Percentiles rank a stretch among this genome's conserved stretches.
Evolutionary conservation across 495 filamentous ascomycete species (phyloP).

Genomic region (Neurospora sp.): DNA sequence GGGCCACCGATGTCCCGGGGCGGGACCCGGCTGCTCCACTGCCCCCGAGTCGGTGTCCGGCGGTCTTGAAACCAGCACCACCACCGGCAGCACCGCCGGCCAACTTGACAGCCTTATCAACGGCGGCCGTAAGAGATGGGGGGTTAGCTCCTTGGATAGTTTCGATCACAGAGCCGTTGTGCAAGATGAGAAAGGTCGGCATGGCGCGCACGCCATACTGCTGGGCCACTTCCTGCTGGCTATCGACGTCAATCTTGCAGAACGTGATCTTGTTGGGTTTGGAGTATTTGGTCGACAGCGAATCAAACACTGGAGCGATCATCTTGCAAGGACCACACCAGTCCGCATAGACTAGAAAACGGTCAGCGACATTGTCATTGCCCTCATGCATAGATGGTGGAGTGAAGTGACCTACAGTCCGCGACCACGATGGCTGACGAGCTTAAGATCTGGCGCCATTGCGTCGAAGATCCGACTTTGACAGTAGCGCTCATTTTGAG

Average conservation of each 20-base stretch:
- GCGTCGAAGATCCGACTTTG: conserved; percentile 28
- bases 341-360: conserved; percentile 46
- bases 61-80: conserved; percentile 34
- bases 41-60: conserved; percentile 28
- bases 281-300: conserved; percentile 43
- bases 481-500: conserved; percentile 21
- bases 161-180: conserved; percentile 57
- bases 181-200: conserved; percentile 86
- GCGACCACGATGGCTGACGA: conserved; percentile 35
- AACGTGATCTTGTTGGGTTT: conserved; percentile 47
- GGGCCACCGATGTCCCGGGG: conserved; percentile 15
- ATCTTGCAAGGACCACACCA: conserved; percentile 66
- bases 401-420: conserved; percentile 31
- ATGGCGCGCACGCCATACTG: conserved; percentile 50
- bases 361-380: conserved; percentile 9
- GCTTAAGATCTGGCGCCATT: conserved; percentile 33
- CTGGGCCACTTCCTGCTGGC: conserved; percentile 42
- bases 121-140: conserved; percentile 57
- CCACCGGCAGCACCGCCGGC: conserved; percentile 33
- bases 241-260: conserved; percentile 53
- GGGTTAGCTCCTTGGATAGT: conserved; percentile 75
- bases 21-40: conserved; percentile 9
- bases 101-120: conserved; percentile 61
- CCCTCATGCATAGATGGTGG: neutral
- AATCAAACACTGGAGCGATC: conserved; percentile 55